Percentiles rank a stretch among this genome's conserved stretches.
Conservation (phyloP, 805 yeast species). For the Sungouiozyma ichnusensis region DNA sequence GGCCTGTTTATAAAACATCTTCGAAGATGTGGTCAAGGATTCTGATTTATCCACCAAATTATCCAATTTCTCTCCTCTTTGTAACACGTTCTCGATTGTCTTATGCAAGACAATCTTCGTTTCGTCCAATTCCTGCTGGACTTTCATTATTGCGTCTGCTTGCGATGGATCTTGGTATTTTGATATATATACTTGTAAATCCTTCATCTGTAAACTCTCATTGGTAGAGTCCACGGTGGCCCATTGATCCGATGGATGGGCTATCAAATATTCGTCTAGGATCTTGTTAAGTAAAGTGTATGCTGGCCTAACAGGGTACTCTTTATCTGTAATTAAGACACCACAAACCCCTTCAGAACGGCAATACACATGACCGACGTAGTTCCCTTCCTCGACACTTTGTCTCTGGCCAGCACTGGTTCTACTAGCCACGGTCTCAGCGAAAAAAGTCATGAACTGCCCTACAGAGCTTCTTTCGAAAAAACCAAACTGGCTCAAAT, state of each 20-base stretch:
- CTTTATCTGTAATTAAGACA: constrained; percentile 85
- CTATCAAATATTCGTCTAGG: constrained; percentile 78
- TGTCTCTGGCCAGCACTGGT: constrained; percentile 88
- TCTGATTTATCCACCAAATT: constrained; percentile 91
- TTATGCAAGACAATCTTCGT: constrained; percentile 93
- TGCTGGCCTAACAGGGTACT: constrained; percentile 94
- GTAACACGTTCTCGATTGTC: constrained; percentile 87
- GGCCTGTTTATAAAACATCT: constrained; percentile 95
- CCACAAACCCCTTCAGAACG: constrained; percentile 87
- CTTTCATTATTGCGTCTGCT: constrained; percentile 94
- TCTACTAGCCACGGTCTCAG: constrained; percentile 82
- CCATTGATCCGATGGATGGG: constrained; percentile 74
- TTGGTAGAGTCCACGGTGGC: constrained; percentile 35
- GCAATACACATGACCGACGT: constrained; percentile 85
- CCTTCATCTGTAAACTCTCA: constrained; percentile 28
- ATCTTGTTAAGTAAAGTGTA: constrained; percentile 85
- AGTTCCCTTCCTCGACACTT: constrained; percentile 82
- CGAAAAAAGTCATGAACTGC: constrained; percentile 91
- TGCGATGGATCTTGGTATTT: constrained; percentile 95
- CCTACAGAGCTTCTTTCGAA: constrained; percentile 77
- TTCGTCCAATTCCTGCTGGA: constrained; percentile 95
- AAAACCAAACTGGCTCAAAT: constrained; percentile 76
- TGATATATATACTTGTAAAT: constrained; percentile 56
- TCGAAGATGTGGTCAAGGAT: constrained; percentile 75
- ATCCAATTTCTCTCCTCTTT: constrained; percentile 94